Base-by-base conservation (phyloP, 148 eudicot genomes). In the Linanthus parryae region DNA sequence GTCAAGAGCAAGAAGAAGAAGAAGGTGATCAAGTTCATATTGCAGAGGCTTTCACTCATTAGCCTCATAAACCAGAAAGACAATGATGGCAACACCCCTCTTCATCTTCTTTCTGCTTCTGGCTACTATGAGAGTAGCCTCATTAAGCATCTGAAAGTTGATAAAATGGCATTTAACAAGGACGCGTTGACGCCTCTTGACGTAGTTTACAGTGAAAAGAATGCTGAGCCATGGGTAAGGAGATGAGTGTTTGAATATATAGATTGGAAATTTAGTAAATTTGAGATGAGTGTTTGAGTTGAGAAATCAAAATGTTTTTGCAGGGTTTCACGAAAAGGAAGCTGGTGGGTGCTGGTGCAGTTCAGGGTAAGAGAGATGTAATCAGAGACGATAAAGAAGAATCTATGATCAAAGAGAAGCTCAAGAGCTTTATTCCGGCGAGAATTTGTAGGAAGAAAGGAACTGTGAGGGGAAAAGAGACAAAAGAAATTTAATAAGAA, bases 31-130 rank as follows among this genome's bases (percentile, higher is more conserved):
- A 33, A 34, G 15, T 57, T 21, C 19, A 34, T 45, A 11, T 14
- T 57, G 2, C 28, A 34, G 4, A 28, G 41, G 3, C n/a, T 4
- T 5, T 24, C 50, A 9, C 51, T 44, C 4, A 48, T 9, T 2
- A 27, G 35, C 16, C 37, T 65, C 16, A 23, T 56, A 39, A 24
- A 46, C 37, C 46, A 63, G 47, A 47, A 44, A 23, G 67, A 63
- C 24, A 31, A 3, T 8, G 48, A 63, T 2, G 67, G 67, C 0
- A 47, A 63, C 33, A 63, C 67, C 2, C 61, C 67, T 26, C 67
- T 63, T 15, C 67, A 63, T 43, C 29, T 63, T 17, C 37, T 54
- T 46, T 31, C 61, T 28, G 21, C 36, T 18, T 7, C 42, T 5
- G 36, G 18, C 8, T 28, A 1, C 7, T 24, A 24, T 18, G 28